These are phyloP conservation scores for Bocquillonia castaneifolia DNA, from an alignment of 441 rosid genomes.

Conservation along the genomic window DNA sequence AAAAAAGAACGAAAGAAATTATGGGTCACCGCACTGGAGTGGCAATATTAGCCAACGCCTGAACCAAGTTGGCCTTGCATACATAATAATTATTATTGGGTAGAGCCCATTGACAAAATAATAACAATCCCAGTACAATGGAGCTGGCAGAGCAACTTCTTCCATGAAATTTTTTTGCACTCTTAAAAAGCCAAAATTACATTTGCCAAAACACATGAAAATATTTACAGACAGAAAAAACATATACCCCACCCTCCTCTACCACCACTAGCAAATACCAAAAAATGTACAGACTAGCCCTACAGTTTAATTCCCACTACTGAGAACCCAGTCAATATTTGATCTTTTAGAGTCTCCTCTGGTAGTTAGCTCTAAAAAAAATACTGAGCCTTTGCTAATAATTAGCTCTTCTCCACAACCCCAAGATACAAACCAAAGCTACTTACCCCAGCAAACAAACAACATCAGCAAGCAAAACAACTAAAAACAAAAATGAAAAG, in stretches of 20 bases:
- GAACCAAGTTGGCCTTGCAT: neutral
- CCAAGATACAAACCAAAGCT: neutral
- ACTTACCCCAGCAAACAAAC: slow-evolving; percentile 6
- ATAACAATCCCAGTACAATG: neutral
- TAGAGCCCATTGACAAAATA: slow-evolving; percentile 9
- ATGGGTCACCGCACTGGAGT: neutral
- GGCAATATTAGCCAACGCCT: neutral
- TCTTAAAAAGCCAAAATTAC: slow-evolving; percentile 13
- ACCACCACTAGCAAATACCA: slow-evolving; percentile 18
- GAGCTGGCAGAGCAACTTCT: slow-evolving; percentile 9
- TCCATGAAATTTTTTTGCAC: neutral
- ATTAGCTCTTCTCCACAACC: slow-evolving; percentile 18
- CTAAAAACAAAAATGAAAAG: neutral
- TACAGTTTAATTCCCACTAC: slow-evolving; percentile 20
- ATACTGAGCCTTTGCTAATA: slow-evolving; percentile 27
- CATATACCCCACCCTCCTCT: slow-evolving; percentile 14
- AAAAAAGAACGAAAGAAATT: no score
- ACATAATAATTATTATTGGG: neutral
- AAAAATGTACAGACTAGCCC: slow-evolving; percentile 27
- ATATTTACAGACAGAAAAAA: slow-evolving; percentile 26
- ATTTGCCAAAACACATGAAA: slow-evolving; percentile 13
- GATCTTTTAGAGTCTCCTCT: slow-evolving; percentile 15
- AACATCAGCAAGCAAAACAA: neutral
- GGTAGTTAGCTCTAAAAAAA: slow-evolving; percentile 32
- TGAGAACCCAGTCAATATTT: slow-evolving; percentile 5